Percentiles rank a stretch among this genome's conserved stretches.
phyloP scores from a whole-genome alignment of 345 rosid species.

The Pistacia vera region DNA sequence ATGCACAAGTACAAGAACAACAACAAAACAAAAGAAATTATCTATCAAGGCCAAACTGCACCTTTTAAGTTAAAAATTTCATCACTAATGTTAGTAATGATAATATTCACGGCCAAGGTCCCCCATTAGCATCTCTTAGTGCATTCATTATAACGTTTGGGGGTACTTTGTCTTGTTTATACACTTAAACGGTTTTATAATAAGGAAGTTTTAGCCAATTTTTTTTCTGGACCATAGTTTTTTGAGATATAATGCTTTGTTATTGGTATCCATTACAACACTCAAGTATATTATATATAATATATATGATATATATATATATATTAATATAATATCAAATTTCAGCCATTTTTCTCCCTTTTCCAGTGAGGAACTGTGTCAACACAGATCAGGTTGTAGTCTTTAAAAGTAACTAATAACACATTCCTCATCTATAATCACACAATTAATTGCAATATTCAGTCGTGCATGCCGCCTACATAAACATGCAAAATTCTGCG shows the following conservation, averaged over 20 bases:
- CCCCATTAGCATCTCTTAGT: background rate
- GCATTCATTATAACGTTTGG: too few relatives aligned
- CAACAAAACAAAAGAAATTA: background rate
- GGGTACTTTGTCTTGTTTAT: too few relatives aligned
- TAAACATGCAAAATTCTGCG: background rate
- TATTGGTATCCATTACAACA: background rate
- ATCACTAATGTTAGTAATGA: background rate
- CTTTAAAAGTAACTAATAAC: background rate
- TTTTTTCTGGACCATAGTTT: background rate
- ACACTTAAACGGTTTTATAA: background rate
- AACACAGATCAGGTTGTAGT: background rate
- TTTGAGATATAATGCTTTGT: background rate
- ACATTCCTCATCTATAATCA: background rate
- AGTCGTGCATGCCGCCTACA: too few relatives aligned
- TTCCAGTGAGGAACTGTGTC: background rate
- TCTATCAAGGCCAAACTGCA: background rate
- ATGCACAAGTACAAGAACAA: background rate
- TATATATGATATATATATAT: background rate
- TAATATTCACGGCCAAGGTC: background rate
- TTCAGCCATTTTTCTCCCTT: background rate
- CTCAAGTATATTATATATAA: too few relatives aligned
- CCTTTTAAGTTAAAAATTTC: background rate
- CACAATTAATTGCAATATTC: background rate
- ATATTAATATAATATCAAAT: too few relatives aligned
- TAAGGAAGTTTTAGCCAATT: background rate